These are phyloP conservation scores for Cladosporium austrohemisphaericum DNA, from an alignment of 2,329 filamentous ascomycete genomes.

Conservation along the genomic window DNA sequence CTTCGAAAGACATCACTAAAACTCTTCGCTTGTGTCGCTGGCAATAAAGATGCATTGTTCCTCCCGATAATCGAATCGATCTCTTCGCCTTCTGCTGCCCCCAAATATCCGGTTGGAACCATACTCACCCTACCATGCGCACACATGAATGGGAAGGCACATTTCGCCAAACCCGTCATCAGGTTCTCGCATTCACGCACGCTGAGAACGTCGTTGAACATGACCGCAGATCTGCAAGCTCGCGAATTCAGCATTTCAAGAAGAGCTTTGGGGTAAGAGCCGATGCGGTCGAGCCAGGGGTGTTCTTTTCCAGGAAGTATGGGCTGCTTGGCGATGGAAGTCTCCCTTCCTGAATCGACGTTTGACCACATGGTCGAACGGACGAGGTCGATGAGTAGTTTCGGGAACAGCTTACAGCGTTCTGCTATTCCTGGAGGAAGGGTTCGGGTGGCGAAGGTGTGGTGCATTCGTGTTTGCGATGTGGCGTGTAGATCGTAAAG, in stretches of 20 bases:
- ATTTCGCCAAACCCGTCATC: conserved; percentile 55
- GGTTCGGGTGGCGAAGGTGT: conserved; percentile 43
- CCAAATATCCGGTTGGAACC: conserved; percentile 39
- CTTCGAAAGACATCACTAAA: no score
- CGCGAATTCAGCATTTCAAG: conserved; percentile 72
- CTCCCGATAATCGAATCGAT: no score
- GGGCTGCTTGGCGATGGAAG: not conserved
- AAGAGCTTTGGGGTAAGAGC: conserved; percentile 69
- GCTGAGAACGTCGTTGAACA: conserved; percentile 74
- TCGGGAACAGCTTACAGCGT: conserved; percentile 69
- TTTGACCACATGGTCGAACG: conserved; percentile 67
- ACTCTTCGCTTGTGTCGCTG: no score
- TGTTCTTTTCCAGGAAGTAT: conserved; percentile 9
- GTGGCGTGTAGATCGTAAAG: conserved; percentile 51
- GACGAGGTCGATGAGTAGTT: conserved; percentile 68
- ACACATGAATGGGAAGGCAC: conserved; percentile 75
- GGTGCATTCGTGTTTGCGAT: not conserved
- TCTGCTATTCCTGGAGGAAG: conserved; percentile 72
- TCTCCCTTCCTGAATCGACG: not conserved
- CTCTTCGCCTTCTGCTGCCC: conserved; percentile 18
- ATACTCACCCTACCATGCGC: conserved; percentile 65
- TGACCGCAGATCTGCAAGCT: conserved; percentile 74
- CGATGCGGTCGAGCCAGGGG: conserved; percentile 60
- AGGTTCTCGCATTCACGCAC: conserved; percentile 56
- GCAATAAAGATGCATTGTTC: no score